Conservation (phyloP, 1,284 basidiomycete genomes). For the Phlebopus sp. region DNA sequence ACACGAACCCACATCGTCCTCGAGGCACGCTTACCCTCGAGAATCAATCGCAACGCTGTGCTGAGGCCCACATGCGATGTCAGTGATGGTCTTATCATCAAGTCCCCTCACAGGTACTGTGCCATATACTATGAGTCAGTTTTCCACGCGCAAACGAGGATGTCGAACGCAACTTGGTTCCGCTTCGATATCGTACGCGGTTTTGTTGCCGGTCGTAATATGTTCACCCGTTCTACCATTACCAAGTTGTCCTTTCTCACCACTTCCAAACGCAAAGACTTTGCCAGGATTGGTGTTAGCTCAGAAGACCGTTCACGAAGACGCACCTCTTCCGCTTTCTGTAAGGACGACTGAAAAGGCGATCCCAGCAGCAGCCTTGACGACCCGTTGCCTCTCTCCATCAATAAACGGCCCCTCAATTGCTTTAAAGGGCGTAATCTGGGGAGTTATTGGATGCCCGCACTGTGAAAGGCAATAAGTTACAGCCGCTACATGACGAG, state of each 20-base stretch:
- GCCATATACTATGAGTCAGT: slow-evolving; percentile 9
- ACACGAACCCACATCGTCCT: background rate
- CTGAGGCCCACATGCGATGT: slow-evolving; percentile 85
- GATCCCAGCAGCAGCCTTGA: slow-evolving; percentile 77
- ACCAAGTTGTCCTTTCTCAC: slow-evolving; percentile 91
- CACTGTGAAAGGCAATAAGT: slow-evolving; percentile 51
- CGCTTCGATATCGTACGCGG: slow-evolving; percentile 76
- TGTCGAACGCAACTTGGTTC: slow-evolving; percentile 57
- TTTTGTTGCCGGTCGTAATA: slow-evolving; percentile 80
- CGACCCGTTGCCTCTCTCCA: slow-evolving; percentile 60
- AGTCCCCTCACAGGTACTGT: slow-evolving; percentile 71
- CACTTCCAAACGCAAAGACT: slow-evolving; percentile 89
- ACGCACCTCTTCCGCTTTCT: slow-evolving; percentile 68
- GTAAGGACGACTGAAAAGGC: slow-evolving; percentile 84
- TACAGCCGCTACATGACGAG: background rate
- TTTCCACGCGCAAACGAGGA: slow-evolving; percentile 3
- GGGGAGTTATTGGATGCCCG: slow-evolving; percentile 62
- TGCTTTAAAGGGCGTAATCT: slow-evolving; percentile 63
- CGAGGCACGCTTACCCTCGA: slow-evolving; percentile 51
- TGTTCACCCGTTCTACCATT: slow-evolving; percentile 90
- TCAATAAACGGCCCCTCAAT: slow-evolving; percentile 55
- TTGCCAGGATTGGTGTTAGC: slow-evolving; percentile 9
- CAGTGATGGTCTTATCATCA: slow-evolving; percentile 70
- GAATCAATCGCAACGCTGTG: slow-evolving; percentile 81
- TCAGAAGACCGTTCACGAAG: slow-evolving; percentile 2